Conservation (phyloP, 1,284 basidiomycete species). For the Rhodotorula mucilaginosa region DNA sequence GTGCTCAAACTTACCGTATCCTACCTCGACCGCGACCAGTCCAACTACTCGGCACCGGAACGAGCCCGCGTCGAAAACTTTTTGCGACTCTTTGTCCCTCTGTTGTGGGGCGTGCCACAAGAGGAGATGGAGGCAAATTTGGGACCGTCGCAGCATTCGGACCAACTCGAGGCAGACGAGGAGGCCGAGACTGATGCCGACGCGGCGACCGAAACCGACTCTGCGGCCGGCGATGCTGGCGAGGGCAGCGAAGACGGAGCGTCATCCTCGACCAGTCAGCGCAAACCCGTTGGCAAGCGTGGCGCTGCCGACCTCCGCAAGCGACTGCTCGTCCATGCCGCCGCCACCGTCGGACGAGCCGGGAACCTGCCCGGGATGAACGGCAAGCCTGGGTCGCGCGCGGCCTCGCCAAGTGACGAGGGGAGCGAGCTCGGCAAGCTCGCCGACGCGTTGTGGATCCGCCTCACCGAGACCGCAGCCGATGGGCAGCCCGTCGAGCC, state of each 20-base stretch:
- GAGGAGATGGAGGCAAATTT: slow-evolving; percentile 67
- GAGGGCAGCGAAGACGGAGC: slow-evolving; percentile 5
- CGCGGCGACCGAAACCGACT: slow-evolving; percentile 52
- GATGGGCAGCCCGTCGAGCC: slow-evolving; percentile 28
- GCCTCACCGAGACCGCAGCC: slow-evolving; percentile 33
- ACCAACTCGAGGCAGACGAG: slow-evolving; percentile 57
- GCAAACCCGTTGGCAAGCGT: slow-evolving; percentile 11
- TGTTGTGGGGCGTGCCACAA: slow-evolving; percentile 71
- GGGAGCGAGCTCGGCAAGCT: slow-evolving; percentile 27
- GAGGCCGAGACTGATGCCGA: slow-evolving; percentile 46
- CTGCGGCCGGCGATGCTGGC: background rate
- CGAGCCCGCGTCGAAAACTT: slow-evolving; percentile 80
- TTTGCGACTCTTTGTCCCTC: slow-evolving; percentile 78
- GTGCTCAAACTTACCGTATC: slow-evolving; percentile 84
- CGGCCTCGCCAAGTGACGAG: slow-evolving; percentile 37
- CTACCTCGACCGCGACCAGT: slow-evolving; percentile 76
- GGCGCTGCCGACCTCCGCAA: slow-evolving; percentile 69
- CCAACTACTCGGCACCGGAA: slow-evolving; percentile 66
- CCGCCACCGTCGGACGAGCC: slow-evolving; percentile 17
- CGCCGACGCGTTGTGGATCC: slow-evolving; percentile 36
- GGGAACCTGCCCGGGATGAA: background rate
- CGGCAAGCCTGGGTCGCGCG: background rate
- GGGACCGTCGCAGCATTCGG: slow-evolving; percentile 55
- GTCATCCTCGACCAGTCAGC: background rate
- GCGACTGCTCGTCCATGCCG: slow-evolving; percentile 65